Conservation (phyloP, 2,329 filamentous ascomycete species). For the Hymenotorrendiella dingleyae region DNA sequence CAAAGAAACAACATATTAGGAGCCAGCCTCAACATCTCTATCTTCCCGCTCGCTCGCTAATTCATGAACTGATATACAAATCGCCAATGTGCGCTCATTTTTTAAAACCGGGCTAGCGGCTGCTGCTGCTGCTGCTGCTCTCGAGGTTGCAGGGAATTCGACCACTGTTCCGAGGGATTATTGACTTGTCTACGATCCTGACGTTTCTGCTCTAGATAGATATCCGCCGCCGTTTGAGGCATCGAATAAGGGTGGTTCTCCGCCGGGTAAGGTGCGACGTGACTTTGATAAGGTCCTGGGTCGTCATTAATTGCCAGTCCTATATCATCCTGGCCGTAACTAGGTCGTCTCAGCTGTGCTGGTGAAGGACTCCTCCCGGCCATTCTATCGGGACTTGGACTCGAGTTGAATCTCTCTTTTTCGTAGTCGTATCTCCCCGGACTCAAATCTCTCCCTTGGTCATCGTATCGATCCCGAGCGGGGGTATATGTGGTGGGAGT, state of each 20-base stretch:
- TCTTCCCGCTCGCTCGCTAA: background rate
- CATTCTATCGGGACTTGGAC: conserved; percentile 15
- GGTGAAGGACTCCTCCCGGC: conserved; percentile 11
- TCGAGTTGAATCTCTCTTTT: conserved; percentile 5
- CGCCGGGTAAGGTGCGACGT: conserved; percentile 8
- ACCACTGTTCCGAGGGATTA: conserved; percentile 17
- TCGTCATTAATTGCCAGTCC: conserved; percentile 21
- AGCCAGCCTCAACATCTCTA: conserved; percentile 3
- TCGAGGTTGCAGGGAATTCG: conserved; percentile 9
- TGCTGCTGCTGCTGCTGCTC: conserved; percentile 2
- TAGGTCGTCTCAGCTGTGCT: conserved; percentile 8
- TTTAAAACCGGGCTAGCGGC: background rate
- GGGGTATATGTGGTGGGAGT: conserved; percentile 23
- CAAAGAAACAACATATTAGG: conserved; percentile 5
- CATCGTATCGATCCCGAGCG: conserved; percentile 27
- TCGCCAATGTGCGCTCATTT: background rate
- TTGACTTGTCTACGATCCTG: conserved; percentile 13
- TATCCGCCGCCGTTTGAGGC: conserved; percentile 12
- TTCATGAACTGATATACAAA: background rate
- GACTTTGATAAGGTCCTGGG: conserved; percentile 20
- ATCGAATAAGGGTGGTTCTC: conserved; percentile 10
- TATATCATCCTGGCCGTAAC: conserved; percentile 9
- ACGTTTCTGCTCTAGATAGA: conserved; percentile 17
- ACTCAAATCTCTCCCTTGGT: conserved; percentile 23
- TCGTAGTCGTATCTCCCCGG: conserved; percentile 5